phyloP scores from a whole-genome alignment of 257 asterid genomes.

The Sherardia arvensis region DNA sequence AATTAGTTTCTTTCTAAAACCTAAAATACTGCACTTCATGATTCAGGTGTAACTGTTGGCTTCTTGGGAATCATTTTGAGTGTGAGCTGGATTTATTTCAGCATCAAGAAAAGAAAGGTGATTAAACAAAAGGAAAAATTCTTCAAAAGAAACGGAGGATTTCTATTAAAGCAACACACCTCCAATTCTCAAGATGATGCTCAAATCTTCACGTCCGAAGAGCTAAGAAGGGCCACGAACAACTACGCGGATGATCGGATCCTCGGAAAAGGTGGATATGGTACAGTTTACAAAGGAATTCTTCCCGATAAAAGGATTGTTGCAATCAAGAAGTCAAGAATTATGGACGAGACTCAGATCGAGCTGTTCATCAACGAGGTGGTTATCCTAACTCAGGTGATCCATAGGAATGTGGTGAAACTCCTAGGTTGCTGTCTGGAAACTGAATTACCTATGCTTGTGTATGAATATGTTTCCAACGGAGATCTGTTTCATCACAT shows the following conservation, averaged over 20 bases:
- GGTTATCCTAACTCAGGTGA: too few species aligned
- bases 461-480: too few species aligned
- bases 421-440: too few species aligned
- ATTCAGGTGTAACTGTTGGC: conserved; percentile 19
- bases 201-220: conserved; percentile 26
- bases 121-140: conserved; percentile 27
- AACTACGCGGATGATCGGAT: conserved; percentile 39
- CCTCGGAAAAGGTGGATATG: conserved; percentile 52
- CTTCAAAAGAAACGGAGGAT: conserved; percentile 47
- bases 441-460: too few species aligned
- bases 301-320: conserved; percentile 27
- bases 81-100: conserved; percentile 19
- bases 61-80: conserved; percentile 18
- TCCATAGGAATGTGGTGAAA: too few species aligned
- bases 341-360: conserved; percentile 38
- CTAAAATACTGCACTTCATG: too few species aligned
- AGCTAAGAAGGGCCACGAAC: conserved; percentile 31
- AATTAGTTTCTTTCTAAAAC: too few species aligned
- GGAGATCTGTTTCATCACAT: conserved; percentile 37
- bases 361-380: conserved; percentile 58
- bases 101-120: conserved; percentile 16
- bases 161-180: conserved; percentile 32
- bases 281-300: conserved; percentile 42
- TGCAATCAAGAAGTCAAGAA: conserved; percentile 42
- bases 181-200: conserved; percentile 15